Percentiles rank a stretch among this genome's conserved stretches.
phyloP scores from a whole-genome alignment of 2,329 filamentous ascomycete species.

The Stachybotrys chlorohalonatus region DNA sequence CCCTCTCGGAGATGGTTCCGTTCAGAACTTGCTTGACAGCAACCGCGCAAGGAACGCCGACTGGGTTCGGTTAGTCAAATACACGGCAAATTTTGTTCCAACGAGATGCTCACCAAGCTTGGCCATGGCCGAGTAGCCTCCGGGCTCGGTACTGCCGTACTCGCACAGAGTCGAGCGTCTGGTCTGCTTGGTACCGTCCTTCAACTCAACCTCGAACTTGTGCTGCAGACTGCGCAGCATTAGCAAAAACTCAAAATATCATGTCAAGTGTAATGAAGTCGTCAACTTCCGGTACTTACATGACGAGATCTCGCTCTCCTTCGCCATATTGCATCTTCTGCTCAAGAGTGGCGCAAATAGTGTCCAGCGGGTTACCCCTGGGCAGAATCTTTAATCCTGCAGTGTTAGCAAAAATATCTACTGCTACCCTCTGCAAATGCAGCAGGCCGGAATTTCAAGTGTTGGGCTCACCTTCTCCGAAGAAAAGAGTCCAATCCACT shows the following conservation, averaged over 20 bases:
- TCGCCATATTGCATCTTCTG: conserved; percentile 83
- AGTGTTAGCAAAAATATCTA: background rate
- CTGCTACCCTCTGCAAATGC: background rate
- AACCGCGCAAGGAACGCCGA: conserved; percentile 56
- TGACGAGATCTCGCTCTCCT: conserved; percentile 76
- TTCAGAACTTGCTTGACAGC: conserved; percentile 70
- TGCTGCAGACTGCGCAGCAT: conserved; percentile 47
- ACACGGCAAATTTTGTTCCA: background rate
- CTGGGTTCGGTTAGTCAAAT: background rate
- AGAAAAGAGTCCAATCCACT: conserved; percentile 63
- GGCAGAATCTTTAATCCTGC: conserved; percentile 32
- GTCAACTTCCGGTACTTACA: conserved; percentile 17
- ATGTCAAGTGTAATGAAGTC: background rate
- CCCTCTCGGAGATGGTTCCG: conserved; percentile 60
- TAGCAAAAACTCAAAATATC: background rate
- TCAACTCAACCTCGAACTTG: conserved; percentile 76
- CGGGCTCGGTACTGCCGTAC: conserved; percentile 58
- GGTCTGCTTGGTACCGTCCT: conserved; percentile 67
- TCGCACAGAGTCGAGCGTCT: conserved; percentile 71
- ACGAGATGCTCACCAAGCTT: conserved; percentile 41
- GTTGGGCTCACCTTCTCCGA: conserved; percentile 18
- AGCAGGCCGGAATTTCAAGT: too few species aligned
- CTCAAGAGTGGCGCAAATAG: conserved; percentile 82
- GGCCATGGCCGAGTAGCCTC: conserved; percentile 67
- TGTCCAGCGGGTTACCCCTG: conserved; percentile 74